phyloP scores from a whole-genome alignment of 768 basidiomycete genomes.

The Collybiopsis luxurians region DNA sequence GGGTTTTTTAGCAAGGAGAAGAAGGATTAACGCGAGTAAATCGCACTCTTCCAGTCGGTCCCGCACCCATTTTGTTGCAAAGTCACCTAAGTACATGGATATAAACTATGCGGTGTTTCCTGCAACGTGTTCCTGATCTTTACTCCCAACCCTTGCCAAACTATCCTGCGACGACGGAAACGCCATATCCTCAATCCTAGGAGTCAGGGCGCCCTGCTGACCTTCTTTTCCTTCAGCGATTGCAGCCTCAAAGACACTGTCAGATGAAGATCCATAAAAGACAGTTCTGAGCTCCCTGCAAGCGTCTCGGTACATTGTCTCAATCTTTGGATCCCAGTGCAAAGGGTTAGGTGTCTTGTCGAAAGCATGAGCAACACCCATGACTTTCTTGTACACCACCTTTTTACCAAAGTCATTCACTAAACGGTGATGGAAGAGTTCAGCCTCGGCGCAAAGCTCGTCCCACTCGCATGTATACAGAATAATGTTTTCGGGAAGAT shows the following conservation, averaged over 20 bases:
- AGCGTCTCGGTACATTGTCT: slow-evolving; percentile 8
- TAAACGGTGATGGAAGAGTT: neutral
- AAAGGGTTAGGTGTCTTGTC: slow-evolving; percentile 7
- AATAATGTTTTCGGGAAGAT: slow-evolving; percentile 7
- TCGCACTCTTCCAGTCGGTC: too few species aligned
- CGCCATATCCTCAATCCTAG: slow-evolving; percentile 4
- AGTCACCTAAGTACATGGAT: too few species aligned
- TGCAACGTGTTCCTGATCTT: neutral
- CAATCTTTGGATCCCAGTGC: slow-evolving; percentile 5
- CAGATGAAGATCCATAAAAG: slow-evolving; percentile 8
- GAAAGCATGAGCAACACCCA: slow-evolving; percentile 4
- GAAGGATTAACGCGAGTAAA: too few species aligned
- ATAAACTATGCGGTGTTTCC: neutral
- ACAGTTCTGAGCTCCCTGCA: slow-evolving; percentile 7
- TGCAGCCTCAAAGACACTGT: neutral
- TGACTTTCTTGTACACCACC: slow-evolving; percentile 6
- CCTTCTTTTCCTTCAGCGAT: slow-evolving; percentile 2
- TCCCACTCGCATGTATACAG: slow-evolving; percentile 10
- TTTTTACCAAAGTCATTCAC: slow-evolving; percentile 7
- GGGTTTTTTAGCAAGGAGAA: neutral
- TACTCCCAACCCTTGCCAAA: slow-evolving; percentile 6
- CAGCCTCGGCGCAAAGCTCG: slow-evolving; percentile 5
- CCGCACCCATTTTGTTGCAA: too few species aligned
- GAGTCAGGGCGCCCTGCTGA: neutral
- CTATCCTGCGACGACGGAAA: slow-evolving; percentile 4